Conservation (phyloP, 2,329 filamentous ascomycete species). For the Aspergillus flavus region DNA sequence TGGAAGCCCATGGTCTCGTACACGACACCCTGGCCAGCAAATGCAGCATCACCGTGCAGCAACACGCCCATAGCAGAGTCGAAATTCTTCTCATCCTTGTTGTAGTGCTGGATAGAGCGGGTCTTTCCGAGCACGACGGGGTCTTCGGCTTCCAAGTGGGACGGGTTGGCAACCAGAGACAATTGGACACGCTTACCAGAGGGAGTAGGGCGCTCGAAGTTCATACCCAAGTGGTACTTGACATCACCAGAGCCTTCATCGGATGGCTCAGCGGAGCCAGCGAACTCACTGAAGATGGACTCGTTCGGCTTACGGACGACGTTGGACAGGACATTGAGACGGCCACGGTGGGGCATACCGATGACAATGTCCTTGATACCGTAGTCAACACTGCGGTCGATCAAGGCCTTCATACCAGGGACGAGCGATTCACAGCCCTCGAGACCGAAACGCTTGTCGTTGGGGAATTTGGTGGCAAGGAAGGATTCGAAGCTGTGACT, state of each 20-base stretch:
- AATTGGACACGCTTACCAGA: constrained; percentile 99
- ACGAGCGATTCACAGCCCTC: constrained; percentile 97
- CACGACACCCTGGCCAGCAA: constrained; percentile 93
- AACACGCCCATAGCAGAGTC: constrained; percentile 92
- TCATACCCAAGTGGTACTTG: constrained; percentile 99
- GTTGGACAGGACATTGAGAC: constrained; percentile 96
- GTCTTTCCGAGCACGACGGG: constrained; percentile 97
- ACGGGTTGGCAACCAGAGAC: constrained; percentile 96
- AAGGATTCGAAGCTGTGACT: constrained; percentile 96
- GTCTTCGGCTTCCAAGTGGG: constrained; percentile 96
- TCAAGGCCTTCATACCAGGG: constrained; percentile 98
- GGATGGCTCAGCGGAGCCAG: constrained; percentile 79
- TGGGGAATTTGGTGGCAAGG: constrained; percentile 95
- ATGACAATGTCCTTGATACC: constrained; percentile 99
- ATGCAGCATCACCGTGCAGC: constrained; percentile 95
- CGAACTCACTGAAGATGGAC: constrained; percentile 98
- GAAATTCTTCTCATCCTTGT: constrained; percentile 90
- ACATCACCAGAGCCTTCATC: constrained; percentile 98
- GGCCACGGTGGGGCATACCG: constrained; percentile 98
- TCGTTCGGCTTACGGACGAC: constrained; percentile 99
- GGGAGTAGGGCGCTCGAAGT: constrained; percentile 97
- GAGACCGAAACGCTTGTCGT: constrained; percentile 98
- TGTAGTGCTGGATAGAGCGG: constrained; percentile 97
- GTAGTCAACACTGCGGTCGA: constrained; percentile 97
- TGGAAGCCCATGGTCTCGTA: constrained; percentile 99